Evolutionary conservation across 2,329 filamentous ascomycete genomes (phyloP).

Genomic region (Aspergillus neotritici): DNA sequence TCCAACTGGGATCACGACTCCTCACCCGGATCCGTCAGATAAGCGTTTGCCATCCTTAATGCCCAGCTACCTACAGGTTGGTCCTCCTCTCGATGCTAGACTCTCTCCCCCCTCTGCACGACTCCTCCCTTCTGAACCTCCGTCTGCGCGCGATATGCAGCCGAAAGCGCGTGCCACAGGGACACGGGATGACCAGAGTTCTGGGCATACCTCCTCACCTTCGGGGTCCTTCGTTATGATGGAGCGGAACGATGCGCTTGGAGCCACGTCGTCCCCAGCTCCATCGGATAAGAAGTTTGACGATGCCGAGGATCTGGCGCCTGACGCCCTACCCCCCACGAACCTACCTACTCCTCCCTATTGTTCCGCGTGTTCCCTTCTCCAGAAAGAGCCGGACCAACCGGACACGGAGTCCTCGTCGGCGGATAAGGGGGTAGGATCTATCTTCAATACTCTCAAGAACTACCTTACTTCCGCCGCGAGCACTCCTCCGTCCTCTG

Average conservation of each 20-base stretch:
- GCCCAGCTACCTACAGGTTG: slow-evolving; percentile 98
- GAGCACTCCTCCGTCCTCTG: slow-evolving; percentile 22
- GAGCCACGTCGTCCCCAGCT: slow-evolving; percentile 24
- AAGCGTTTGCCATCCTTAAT: slow-evolving; percentile 93
- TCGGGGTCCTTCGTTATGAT: slow-evolving; percentile 40
- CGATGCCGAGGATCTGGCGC: slow-evolving; percentile 18
- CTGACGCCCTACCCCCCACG: slow-evolving; percentile 29
- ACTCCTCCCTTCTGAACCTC: slow-evolving; percentile 32
- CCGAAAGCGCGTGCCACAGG: slow-evolving; percentile 20
- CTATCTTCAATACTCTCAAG: slow-evolving; percentile 42
- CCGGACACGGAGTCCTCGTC: slow-evolving; percentile 34
- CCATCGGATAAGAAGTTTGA: slow-evolving; percentile 20
- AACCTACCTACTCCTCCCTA: slow-evolving; percentile 41
- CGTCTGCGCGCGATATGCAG: slow-evolving; percentile 20
- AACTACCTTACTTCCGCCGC: slow-evolving; percentile 38
- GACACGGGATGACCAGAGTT: slow-evolving; percentile 20
- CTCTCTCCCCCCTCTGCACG: slow-evolving; percentile 40
- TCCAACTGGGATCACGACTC: slow-evolving; percentile 85
- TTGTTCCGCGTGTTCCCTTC: slow-evolving; percentile 39
- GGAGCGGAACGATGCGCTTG: slow-evolving; percentile 32
- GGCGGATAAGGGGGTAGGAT: slow-evolving; percentile 35
- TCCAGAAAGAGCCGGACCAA: slow-evolving; percentile 41
- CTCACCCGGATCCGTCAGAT: slow-evolving; percentile 87
- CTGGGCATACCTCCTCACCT: slow-evolving; percentile 27
- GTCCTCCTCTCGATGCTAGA: slow-evolving; percentile 75